A percentile compares a stretch with the other conserved stretches of the same genome.
Evolutionary conservation across 2,329 filamentous ascomycete species (phyloP).

Genomic region (Fusarium falciforme): DNA sequence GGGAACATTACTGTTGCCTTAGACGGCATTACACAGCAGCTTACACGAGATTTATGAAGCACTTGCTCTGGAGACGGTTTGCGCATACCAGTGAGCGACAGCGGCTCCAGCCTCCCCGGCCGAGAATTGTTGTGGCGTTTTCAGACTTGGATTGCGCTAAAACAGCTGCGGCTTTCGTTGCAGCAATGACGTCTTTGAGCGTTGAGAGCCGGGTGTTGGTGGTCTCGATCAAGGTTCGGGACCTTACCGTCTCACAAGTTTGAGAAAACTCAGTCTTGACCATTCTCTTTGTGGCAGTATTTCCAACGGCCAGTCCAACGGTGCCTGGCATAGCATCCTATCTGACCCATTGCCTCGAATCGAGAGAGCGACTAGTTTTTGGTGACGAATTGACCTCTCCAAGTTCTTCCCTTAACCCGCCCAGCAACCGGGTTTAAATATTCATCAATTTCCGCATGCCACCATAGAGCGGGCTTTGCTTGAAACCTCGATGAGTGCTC

Average conservation of each 20-base stretch:
- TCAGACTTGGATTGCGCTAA: slow-evolving; percentile 28
- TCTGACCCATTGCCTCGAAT: neutral
- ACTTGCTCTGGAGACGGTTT: slow-evolving; percentile 23
- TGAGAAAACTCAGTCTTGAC: neutral
- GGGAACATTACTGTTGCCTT: slow-evolving; percentile 12
- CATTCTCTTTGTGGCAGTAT: slow-evolving; percentile 14
- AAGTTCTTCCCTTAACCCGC: neutral
- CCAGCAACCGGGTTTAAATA: neutral
- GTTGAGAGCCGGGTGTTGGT: slow-evolving; percentile 3
- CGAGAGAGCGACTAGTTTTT: neutral
- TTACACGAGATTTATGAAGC: slow-evolving; percentile 32
- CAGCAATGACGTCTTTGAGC: slow-evolving; percentile 40
- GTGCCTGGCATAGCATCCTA: neutral
- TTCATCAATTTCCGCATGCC: neutral
- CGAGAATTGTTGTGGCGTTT: slow-evolving; percentile 24
- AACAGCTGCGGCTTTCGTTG: slow-evolving; percentile 9
- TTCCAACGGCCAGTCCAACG: neutral
- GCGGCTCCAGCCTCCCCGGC: slow-evolving; percentile 16
- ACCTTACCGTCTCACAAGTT: slow-evolving; percentile 10
- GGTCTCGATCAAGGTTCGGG: slow-evolving; percentile 31
- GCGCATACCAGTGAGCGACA: slow-evolving; percentile 33
- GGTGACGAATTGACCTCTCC: neutral
- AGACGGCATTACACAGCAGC: slow-evolving; percentile 17
- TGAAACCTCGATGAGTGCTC: neutral
- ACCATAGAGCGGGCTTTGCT: neutral